Evolutionary conservation across 495 filamentous ascomycete genomes (phyloP).

Genomic region (Cryomyces antarcticus): DNA sequence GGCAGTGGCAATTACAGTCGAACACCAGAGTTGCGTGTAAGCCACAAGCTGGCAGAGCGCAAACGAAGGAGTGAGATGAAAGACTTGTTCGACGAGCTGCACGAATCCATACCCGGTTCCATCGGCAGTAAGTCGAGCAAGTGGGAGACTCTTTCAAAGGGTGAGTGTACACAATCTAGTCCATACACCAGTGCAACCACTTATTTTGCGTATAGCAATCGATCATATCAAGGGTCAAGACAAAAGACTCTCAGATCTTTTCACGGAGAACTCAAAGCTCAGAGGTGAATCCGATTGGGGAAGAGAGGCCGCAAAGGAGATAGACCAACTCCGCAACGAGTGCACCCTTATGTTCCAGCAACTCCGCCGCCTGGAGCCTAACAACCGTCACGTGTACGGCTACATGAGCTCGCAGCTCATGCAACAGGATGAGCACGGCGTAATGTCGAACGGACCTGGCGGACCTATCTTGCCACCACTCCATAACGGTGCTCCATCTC

Average conservation of each 20-base stretch:
- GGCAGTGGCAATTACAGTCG: constrained; percentile 47
- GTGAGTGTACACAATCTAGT: constrained; percentile 24
- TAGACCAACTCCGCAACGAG: not conserved
- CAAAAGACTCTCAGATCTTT: not conserved
- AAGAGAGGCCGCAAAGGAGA: not conserved
- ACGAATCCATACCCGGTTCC: constrained; percentile 62
- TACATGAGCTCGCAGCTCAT: not conserved
- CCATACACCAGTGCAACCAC: not conserved
- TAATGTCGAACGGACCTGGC: too few relatives aligned
- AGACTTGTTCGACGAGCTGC: constrained; percentile 74
- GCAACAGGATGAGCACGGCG: too few relatives aligned
- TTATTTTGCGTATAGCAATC: constrained; percentile 6
- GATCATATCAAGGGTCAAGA: constrained; percentile 7
- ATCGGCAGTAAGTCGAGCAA: constrained; percentile 91
- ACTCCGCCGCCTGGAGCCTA: not conserved
- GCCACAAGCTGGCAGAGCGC: constrained; percentile 87
- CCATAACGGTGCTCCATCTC: not conserved
- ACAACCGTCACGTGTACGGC: not conserved
- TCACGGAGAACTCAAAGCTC: not conserved
- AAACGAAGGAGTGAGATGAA: constrained; percentile 98
- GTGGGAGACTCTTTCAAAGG: constrained; percentile 96
- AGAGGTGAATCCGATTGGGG: not conserved
- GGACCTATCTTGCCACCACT: not conserved
- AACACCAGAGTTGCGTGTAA: constrained; percentile 85
- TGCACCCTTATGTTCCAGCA: not conserved